Conservation (phyloP, 208 protist species). For the Trypanosomatidae sp. region DNA sequence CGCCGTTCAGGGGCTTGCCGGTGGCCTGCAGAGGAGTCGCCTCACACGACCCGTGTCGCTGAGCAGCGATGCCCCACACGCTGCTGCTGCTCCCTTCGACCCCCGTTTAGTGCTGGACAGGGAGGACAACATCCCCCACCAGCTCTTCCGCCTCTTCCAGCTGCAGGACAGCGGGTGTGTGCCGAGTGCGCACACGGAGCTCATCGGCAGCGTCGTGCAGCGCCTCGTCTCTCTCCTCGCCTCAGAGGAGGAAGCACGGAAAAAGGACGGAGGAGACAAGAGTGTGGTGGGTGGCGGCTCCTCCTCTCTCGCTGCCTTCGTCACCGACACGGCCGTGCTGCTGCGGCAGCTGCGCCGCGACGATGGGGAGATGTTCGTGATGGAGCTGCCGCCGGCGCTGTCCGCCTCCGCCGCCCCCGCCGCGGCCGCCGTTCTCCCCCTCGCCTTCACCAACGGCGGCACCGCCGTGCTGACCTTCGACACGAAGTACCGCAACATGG, state of each 20-base stretch:
- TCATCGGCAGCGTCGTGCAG: constrained; percentile 25
- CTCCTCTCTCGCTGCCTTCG: constrained; percentile 4
- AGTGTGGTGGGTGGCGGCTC: neutral
- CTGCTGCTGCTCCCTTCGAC: constrained; percentile 13
- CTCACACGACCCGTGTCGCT: too few relatives aligned
- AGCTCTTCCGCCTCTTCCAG: constrained; percentile 26
- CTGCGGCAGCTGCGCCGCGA: constrained; percentile 49
- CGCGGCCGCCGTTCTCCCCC: constrained; percentile 45
- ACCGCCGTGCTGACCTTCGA: constrained; percentile 62
- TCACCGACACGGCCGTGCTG: constrained; percentile 40
- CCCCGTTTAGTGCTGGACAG: constrained; percentile 24
- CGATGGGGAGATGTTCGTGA: constrained; percentile 44
- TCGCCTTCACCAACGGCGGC: constrained; percentile 62
- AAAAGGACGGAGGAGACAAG: neutral
- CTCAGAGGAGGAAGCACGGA: neutral
- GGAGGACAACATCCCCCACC: constrained; percentile 15
- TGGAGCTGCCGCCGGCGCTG: constrained; percentile 33
- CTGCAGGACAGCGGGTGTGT: constrained; percentile 26
- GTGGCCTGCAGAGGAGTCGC: too few relatives aligned
- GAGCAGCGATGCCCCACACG: too few relatives aligned
- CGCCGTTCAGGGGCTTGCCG: constrained; percentile 6
- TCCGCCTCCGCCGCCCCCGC: constrained; percentile 7
- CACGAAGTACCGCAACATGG: constrained; percentile 56
- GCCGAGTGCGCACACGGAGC: constrained; percentile 18
- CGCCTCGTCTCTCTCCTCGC: constrained; percentile 24